Percentiles rank a stretch among this genome's conserved stretches.
These are phyloP conservation scores for Geotrichum klebahnii DNA, from an alignment of 1,139 yeast species.

Conservation along the genomic window DNA sequence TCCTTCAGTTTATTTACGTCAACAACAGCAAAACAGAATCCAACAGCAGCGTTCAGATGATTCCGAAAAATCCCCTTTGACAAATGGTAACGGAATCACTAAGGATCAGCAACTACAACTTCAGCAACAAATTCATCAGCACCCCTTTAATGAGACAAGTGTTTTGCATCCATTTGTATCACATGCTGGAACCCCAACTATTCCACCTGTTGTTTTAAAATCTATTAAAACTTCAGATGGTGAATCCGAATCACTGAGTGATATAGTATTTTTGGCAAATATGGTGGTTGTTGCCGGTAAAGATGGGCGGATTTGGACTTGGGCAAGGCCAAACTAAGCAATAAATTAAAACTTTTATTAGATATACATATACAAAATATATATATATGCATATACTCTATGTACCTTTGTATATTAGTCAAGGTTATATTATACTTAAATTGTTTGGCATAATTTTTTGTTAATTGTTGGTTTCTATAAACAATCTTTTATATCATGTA, in stretches of 20 bases:
- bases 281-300: constrained; percentile 18
- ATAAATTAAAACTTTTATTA: too few species aligned
- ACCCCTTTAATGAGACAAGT: neutral
- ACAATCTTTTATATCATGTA: neutral
- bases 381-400: too few species aligned
- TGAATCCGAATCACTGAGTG: constrained; percentile 14
- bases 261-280: constrained; percentile 18
- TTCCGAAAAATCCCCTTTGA: neutral
- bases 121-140: neutral
- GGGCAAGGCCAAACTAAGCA: constrained; percentile 14
- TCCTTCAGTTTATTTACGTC: neutral
- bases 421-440: too few species aligned
- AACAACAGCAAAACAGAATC: neutral
- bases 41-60: neutral
- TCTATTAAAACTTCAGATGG: constrained; percentile 4
- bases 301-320: constrained; percentile 22
- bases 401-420: too few species aligned
- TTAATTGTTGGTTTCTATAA: too few species aligned
- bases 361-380: neutral
- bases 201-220: constrained; percentile 8
- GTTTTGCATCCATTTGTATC: constrained; percentile 15
- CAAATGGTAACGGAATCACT: neutral
- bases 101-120: neutral
- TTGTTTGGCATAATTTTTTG: too few species aligned
- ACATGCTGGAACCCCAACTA: constrained; percentile 5